Evolutionary conservation across 73 alveolate genomes (phyloP).

Genomic region (Paramecium pentaurelia): DNA sequence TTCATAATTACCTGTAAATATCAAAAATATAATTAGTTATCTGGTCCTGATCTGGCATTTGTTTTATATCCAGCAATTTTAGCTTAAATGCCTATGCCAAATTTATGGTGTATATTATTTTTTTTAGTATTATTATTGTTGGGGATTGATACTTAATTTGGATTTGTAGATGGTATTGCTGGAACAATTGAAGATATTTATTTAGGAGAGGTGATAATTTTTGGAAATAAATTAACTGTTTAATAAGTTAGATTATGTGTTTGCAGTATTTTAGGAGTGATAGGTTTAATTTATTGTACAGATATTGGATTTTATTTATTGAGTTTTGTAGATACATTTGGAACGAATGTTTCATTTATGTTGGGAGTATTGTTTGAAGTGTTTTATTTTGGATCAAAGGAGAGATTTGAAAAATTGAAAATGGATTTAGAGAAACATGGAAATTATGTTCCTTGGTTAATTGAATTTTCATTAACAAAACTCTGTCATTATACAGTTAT

Average conservation of each 20-base stretch:
- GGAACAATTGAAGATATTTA: constrained; percentile 56
- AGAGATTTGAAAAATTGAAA: not conserved
- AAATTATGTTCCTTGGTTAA: not conserved
- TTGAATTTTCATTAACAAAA: not conserved
- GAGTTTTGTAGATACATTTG: constrained; percentile 54
- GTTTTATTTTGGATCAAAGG: not conserved
- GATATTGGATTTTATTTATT: constrained; percentile 49
- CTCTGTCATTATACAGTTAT: not conserved
- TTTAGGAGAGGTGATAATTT: not conserved
- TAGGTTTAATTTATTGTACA: constrained; percentile 51
- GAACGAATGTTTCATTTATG: constrained; percentile 29
- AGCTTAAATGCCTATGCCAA: constrained; percentile 61
- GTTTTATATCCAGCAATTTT: constrained; percentile 70
- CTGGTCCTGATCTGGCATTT: constrained; percentile 70
- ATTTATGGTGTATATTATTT: constrained; percentile 62
- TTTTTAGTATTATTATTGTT: constrained; percentile 52
- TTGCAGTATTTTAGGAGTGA: not conserved
- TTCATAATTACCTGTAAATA: constrained; percentile 44
- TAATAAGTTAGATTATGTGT: constrained; percentile 37
- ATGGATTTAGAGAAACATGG: not conserved
- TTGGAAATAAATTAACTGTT: not conserved
- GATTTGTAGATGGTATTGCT: constrained; percentile 54
- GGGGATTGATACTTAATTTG: constrained; percentile 60
- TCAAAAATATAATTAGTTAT: not conserved
- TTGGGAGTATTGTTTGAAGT: not conserved